Evolutionary conservation across 2,329 filamentous ascomycete genomes (phyloP).

Genomic region (Alternaria postmessia): DNA sequence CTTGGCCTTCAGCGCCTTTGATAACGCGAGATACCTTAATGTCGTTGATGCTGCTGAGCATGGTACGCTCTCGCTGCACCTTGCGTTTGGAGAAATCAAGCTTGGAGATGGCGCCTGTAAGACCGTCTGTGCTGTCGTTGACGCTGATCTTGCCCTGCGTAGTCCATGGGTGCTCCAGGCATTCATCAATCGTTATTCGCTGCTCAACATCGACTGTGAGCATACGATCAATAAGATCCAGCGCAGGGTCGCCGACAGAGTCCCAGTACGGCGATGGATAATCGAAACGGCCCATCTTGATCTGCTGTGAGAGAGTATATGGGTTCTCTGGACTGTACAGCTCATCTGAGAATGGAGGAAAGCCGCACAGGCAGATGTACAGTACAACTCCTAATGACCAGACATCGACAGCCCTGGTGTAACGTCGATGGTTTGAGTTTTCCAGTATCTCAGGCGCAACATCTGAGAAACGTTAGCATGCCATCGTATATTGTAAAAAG

Average conservation of each 20-base stretch:
- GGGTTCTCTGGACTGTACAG: constrained; percentile 82
- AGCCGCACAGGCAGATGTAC: constrained; percentile 96
- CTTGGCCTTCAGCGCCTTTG: constrained; percentile 62
- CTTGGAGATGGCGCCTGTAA: constrained; percentile 83
- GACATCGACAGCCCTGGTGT: constrained; percentile 93
- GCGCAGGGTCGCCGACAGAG: constrained; percentile 81
- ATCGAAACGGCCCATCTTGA: constrained; percentile 86
- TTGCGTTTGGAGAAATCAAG: constrained; percentile 88
- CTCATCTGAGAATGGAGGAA: constrained; percentile 96
- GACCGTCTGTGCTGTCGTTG: constrained; percentile 88
- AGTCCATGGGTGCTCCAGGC: constrained; percentile 90
- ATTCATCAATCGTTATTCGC: constrained; percentile 88
- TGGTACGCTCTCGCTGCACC: constrained; percentile 79
- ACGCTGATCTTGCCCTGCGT: constrained; percentile 65
- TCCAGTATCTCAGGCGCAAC: constrained; percentile 95
- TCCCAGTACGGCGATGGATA: constrained; percentile 98
- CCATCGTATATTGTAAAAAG: not conserved
- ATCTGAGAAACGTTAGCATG: constrained; percentile 58
- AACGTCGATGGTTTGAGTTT: constrained; percentile 80
- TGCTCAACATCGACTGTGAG: constrained; percentile 84
- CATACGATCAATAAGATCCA: constrained; percentile 96
- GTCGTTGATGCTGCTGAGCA: constrained; percentile 83
- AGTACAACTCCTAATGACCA: constrained; percentile 98
- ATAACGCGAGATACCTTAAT: constrained; percentile 70
- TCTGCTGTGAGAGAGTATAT: constrained; percentile 87